Base-by-base conservation (phyloP, 306 rosid species). In the Amphicarpaea edgeworthii region DNA sequence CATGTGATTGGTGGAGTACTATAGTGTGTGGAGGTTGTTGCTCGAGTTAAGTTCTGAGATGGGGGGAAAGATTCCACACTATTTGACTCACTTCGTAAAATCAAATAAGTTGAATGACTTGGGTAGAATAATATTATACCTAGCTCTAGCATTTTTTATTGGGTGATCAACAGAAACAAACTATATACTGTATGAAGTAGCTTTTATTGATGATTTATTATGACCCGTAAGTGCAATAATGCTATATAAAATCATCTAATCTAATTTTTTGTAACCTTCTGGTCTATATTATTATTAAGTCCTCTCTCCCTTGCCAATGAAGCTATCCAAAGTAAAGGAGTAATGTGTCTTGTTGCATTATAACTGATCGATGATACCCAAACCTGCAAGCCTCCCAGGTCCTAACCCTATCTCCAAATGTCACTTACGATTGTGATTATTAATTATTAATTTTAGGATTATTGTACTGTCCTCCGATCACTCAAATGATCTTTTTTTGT, bases 311-410 rank as follows among this genome's bases (percentile, higher is more conserved):
- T 3, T 30, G 37, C 6, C 37, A 60, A 72, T 53, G 51, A 15
- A 34, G 51, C 37, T 71, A 47, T 60, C 65, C 12, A 49, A 82
- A 77, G 77, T 57, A 68, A 59, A 65, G 47, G 32, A 41, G 64
- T 66, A 60, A 37, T 43, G 64, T 2, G 41, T 26, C 28, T 46
- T n/a, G 34, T 70, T 53, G 64, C 64, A 20, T 21, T 78, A 19
- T 42, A 40, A 46, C 67, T 12, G 51, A n/a, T n/a, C n/a, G n/a
- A n/a, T n/a, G n/a, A 14, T 20, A 55, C 49, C 54, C 12, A 76
- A 17, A 57, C 72, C 54, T 77, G 77, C 78, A 63, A 77, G 59
- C 42, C 68, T 69, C 61, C n/a, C n/a, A n/a, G n/a, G n/a, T n/a
- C n/a, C 49, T 17, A 34, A 32, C 15, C 37, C 49, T 24, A n/a